A percentile compares a stretch with the other conserved stretches of the same genome.
Evolutionary conservation across 1,139 yeast species (phyloP).

Genomic region (Geotrichum reessii): DNA sequence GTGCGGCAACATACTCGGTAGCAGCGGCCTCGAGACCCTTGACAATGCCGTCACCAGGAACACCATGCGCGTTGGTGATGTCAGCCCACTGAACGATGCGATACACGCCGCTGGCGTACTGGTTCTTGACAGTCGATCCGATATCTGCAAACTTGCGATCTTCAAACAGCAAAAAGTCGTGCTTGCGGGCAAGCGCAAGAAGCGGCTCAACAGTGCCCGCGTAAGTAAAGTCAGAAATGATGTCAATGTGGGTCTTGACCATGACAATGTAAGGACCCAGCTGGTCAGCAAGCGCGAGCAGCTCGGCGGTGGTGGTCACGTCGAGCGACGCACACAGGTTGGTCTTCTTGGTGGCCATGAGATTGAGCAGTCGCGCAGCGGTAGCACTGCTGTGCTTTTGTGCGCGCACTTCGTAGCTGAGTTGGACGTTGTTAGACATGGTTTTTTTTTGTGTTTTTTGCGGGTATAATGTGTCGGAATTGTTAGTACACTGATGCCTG

Average conservation of each 20-base stretch:
- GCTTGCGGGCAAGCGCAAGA: conserved; percentile 61
- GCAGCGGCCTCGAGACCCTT: conserved; percentile 84
- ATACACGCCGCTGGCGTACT: conserved; percentile 85
- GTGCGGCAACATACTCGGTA: conserved; percentile 51
- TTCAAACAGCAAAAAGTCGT: conserved; percentile 83
- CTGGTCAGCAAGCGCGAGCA: conserved; percentile 63
- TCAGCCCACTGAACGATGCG: conserved; percentile 92
- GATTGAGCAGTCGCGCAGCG: conserved; percentile 63
- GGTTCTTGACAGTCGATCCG: conserved; percentile 95
- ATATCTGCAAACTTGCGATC: conserved; percentile 98
- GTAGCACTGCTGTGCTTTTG: conserved; percentile 66
- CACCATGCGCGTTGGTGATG: conserved; percentile 95
- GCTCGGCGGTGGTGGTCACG: conserved; percentile 70
- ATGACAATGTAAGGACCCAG: conserved; percentile 90
- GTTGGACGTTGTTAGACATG: conserved; percentile 11
- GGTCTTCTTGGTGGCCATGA: conserved; percentile 76
- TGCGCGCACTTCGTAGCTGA: conserved; percentile 66
- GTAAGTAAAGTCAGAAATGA: conserved; percentile 78
- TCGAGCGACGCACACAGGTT: conserved; percentile 97
- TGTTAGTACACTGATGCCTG: not conserved
- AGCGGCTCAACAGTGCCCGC: conserved; percentile 75
- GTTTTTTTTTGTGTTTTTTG: not conserved
- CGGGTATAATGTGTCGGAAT: not conserved
- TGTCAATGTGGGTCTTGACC: conserved; percentile 92
- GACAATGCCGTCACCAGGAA: conserved; percentile 92